Evolutionary conservation across 148 eudicot genomes (phyloP), one percentile per base, ranked within the genome.

Genomic region (Hydrangea macrophylla): DNA sequence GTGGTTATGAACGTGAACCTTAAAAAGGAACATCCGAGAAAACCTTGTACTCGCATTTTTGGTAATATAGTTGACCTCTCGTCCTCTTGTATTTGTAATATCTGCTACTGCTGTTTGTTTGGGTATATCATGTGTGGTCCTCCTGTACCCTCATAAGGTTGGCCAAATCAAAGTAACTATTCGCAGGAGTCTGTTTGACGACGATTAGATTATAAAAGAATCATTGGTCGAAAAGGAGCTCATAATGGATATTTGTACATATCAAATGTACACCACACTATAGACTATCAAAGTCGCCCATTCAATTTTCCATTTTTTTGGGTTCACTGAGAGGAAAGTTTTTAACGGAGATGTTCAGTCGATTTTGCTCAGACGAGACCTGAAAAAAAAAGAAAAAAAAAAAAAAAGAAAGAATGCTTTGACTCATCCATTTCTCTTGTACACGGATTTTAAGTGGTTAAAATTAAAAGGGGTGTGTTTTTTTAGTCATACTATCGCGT

Each of bases 51-150:
- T 60, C 76, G 20, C 1, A 31, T 79, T 32, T 54, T 75, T 45
- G 54, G 84, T 2, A 82, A 74, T 35, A 82, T 65, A 60, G 22
- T 33, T 78, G 58, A 66, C 69, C 4, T 65, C 91, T 65, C 89
- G 89, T 8, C 83, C 88, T 15, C 77, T 78, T 31, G 30, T 85
- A 33, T 78, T 76, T 35, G 79, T 74, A 48, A 56, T 87, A 53
- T 80, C 87, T 60, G 77, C 82, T 30, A 60, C 78, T 60, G 80
- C 96, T 56, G 80, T 84, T 56, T 92, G 98, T 81, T 78, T 78
- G 58, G 96, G 88, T 54, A 62, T 87, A n/a, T n/a, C n/a, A n/a
- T 89, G 98, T 79, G 87, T 79, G 18, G 88, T 82, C 26, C 54
- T 81, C 39, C 65, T 89, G 65, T 96, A 92, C 71, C 96, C 98